Percentiles rank a stretch among this genome's conserved stretches.
Conservation (phyloP, 352 stramenopile genomes). For the Phytopythium litorale region DNA sequence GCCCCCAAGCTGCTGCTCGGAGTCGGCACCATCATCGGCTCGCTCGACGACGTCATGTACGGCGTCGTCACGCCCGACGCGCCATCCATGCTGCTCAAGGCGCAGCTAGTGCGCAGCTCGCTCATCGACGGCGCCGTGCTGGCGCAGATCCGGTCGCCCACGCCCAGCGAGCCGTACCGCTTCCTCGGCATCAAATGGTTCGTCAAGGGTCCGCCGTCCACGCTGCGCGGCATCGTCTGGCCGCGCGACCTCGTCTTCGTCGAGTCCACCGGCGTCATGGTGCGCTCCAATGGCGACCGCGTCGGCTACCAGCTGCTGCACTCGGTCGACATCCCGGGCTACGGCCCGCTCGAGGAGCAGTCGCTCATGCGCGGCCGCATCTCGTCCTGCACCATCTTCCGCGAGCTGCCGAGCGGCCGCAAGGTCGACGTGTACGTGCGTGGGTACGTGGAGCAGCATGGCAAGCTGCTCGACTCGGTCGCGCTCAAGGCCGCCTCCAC, state of each 20-base stretch:
- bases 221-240: slow-evolving; percentile 24
- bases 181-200: slow-evolving; percentile 56
- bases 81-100: slow-evolving; percentile 34
- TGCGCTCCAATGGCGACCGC: slow-evolving; percentile 19
- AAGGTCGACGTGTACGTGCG: slow-evolving; percentile 37
- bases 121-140: slow-evolving; percentile 38
- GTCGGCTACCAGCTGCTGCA: slow-evolving; percentile 41
- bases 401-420: slow-evolving; percentile 15
- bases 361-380: slow-evolving; percentile 32
- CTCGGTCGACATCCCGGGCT: slow-evolving; percentile 32
- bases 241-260: slow-evolving; percentile 40
- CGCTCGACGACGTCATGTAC: slow-evolving; percentile 65
- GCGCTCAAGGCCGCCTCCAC: slow-evolving; percentile 36
- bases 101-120: slow-evolving; percentile 25
- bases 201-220: slow-evolving; percentile 29
- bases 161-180: slow-evolving; percentile 24
- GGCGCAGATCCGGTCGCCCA: slow-evolving; percentile 24
- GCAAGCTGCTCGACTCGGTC: slow-evolving; percentile 31
- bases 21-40: slow-evolving; percentile 36
- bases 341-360: slow-evolving; percentile 16
- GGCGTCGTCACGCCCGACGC: slow-evolving; percentile 35
- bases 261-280: slow-evolving; percentile 31
- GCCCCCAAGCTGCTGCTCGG: slow-evolving; percentile 41
- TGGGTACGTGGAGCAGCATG: slow-evolving; percentile 36
- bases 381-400: slow-evolving; percentile 37